phyloP scores from a whole-genome alignment of 768 basidiomycete species.

The Collybia sordida region DNA sequence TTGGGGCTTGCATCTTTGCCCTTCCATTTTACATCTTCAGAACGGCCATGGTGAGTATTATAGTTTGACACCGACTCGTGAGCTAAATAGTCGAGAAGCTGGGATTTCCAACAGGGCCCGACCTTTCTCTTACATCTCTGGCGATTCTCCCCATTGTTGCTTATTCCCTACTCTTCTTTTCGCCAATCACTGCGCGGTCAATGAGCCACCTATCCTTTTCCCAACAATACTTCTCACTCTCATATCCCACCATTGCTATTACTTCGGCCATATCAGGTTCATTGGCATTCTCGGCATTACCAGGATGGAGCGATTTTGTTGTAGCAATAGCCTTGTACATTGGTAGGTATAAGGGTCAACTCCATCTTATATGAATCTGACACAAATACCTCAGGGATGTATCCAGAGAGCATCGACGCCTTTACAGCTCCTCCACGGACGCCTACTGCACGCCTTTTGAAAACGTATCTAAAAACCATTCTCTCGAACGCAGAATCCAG shows the following conservation, averaged over 20 bases:
- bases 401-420: conserved; percentile 43
- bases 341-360: conserved; percentile 37
- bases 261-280: conserved; percentile 54
- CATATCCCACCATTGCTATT: conserved; percentile 52
- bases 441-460: conserved; percentile 52
- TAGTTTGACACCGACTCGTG: neutral
- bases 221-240: conserved; percentile 55
- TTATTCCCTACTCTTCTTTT: conserved; percentile 59
- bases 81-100: conserved; percentile 31
- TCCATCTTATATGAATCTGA: neutral
- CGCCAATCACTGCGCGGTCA: conserved; percentile 48
- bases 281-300: conserved; percentile 63
- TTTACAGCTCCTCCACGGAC: conserved; percentile 45
- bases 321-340: conserved; percentile 61
- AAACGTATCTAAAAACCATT: conserved; percentile 85
- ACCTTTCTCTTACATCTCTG: conserved; percentile 57
- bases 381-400: conserved; percentile 39
- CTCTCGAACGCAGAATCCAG: conserved; percentile 89
- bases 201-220: conserved; percentile 48
- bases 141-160: conserved; percentile 62
- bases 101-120: conserved; percentile 47
- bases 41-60: conserved; percentile 50
- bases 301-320: conserved; percentile 56
- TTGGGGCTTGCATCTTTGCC: conserved; percentile 64
- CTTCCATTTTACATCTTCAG: conserved; percentile 66